A percentile compares a stretch with the other conserved stretches of the same genome.
Evolutionary conservation across 2,329 filamentous ascomycete species (phyloP).

Genomic region (Neopestalotiopsis rosae): DNA sequence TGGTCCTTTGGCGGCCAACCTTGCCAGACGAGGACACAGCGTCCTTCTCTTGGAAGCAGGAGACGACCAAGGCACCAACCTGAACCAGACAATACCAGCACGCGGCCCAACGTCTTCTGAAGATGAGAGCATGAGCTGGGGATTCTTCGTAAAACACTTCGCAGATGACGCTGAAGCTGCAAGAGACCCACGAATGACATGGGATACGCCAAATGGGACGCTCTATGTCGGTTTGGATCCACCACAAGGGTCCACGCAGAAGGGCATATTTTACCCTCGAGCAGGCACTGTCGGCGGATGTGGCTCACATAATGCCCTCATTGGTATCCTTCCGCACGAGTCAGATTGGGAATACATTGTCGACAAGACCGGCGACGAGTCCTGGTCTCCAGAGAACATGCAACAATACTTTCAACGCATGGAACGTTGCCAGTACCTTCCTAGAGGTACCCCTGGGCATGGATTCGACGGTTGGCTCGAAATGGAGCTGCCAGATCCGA

Average conservation of each 20-base stretch:
- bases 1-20: slow-evolving; percentile 54
- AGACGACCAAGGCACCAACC: slow-evolving; percentile 48
- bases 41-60: slow-evolving; percentile 61
- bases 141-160: slow-evolving; percentile 64
- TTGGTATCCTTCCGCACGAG: slow-evolving; percentile 61
- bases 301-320: slow-evolving; percentile 64
- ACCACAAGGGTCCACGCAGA: slow-evolving; percentile 42
- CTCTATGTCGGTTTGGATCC: slow-evolving; percentile 43
- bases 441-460: slow-evolving; percentile 48
- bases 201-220: slow-evolving; percentile 43
- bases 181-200: slow-evolving; percentile 57
- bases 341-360: slow-evolving; percentile 57
- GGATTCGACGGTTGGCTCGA: slow-evolving; percentile 61
- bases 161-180: slow-evolving; percentile 52
- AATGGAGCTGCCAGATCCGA: slow-evolving; percentile 39
- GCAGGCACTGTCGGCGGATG: slow-evolving; percentile 53
- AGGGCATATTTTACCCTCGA: slow-evolving; percentile 52
- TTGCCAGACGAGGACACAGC: slow-evolving; percentile 57
- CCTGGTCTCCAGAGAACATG: slow-evolving; percentile 17
- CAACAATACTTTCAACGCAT: slow-evolving; percentile 11
- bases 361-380: slow-evolving; percentile 13
- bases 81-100: slow-evolving; percentile 53
- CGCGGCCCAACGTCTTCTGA: slow-evolving; percentile 43
- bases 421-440: slow-evolving; percentile 26
- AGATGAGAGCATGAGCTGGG: slow-evolving; percentile 49